A percentile compares a stretch with the other conserved stretches of the same genome.
phyloP scores from a whole-genome alignment of 2,329 filamentous ascomycete species.

The Apiospora saccharicola region DNA sequence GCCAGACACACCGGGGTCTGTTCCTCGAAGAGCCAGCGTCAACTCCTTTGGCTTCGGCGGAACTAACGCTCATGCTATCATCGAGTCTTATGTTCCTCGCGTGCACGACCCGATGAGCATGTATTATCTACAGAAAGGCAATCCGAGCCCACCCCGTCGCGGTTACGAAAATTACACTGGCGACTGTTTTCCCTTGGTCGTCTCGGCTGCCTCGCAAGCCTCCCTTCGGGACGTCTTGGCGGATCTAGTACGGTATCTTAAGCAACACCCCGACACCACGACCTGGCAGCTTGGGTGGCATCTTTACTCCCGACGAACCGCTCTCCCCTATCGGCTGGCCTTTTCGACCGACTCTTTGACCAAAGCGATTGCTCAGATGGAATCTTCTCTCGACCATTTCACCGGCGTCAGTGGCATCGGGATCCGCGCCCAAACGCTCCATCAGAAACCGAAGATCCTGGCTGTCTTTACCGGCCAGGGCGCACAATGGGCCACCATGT shows the following conservation, averaged over 20 bases:
- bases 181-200: slow-evolving; percentile 43
- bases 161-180: not conserved
- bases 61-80: slow-evolving; percentile 52
- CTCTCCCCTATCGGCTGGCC: slow-evolving; percentile 41
- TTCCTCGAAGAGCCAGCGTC: slow-evolving; percentile 51
- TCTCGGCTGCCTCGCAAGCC: slow-evolving; percentile 48
- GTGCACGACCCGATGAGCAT: slow-evolving; percentile 37
- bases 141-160: not conserved
- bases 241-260: slow-evolving; percentile 42
- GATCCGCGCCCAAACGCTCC: slow-evolving; percentile 33
- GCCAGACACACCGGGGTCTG: slow-evolving; percentile 44
- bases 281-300: slow-evolving; percentile 43
- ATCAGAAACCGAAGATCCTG: slow-evolving; percentile 37
- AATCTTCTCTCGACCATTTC: slow-evolving; percentile 34
- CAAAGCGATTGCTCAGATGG: slow-evolving; percentile 37
- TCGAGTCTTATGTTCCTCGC: slow-evolving; percentile 47
- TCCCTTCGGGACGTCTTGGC: slow-evolving; percentile 41
- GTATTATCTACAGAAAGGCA: slow-evolving; percentile 17
- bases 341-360: slow-evolving; percentile 36
- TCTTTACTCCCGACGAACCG: slow-evolving; percentile 40
- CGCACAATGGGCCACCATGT: slow-evolving; percentile 47
- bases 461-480: slow-evolving; percentile 47
- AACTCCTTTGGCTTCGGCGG: slow-evolving; percentile 57
- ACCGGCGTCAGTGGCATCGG: slow-evolving; percentile 28
- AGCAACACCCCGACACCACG: slow-evolving; percentile 21